Evolutionary conservation across 805 yeast species (phyloP), one percentile per base, ranked within the genome.

Genomic region (Wickerhamiella kurtzmanii): DNA sequence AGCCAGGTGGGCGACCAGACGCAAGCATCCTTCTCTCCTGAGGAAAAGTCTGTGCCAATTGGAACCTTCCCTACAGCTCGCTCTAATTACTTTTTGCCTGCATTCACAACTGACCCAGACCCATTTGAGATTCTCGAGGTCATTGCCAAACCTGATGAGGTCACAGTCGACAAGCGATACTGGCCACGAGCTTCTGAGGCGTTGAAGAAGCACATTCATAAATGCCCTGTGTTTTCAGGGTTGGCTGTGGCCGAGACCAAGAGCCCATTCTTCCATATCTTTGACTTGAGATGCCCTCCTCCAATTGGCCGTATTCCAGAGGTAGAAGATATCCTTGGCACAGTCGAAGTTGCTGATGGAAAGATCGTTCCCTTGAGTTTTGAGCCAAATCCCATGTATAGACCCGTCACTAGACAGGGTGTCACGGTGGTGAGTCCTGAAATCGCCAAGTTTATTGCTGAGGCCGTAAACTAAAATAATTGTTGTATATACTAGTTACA

Each of bases 271-370:
- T 75, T 81, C 80, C 85, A 87, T 5, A 73, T 84, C 40, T 80
- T 75, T 53, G 94, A 83, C 59, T 68, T 79, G 50, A 69, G 92
- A 49, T 74, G 71, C 42, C 70, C 76, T 1, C 86, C 89, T 1
- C 65, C 72, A 19, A 75, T 73, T 50, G 80, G 80, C 32, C 68
- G 92, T 53, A 73, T 72, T 13, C 85, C 89, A 1, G 82, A 79
- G 18, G 73, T 80, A 6, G 84, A 80, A 50, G 82, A 80, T 54
- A 76, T 77, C 1, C 67, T 77, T 44, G 94, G 94, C 1, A 80
- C 79, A 56, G 78, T 82, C 8, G 71, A 72, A 51, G 81, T 83
- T 2, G 44, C 22, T 18, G 58, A 68, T 2, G 82, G 84, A 1
- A 66, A 68, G 40, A 80, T 84, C 49, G 64, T 76, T 1, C 67